Evolutionary conservation across 1,284 basidiomycete genomes (phyloP).

Genomic region (Ustilago vetiveriae): DNA sequence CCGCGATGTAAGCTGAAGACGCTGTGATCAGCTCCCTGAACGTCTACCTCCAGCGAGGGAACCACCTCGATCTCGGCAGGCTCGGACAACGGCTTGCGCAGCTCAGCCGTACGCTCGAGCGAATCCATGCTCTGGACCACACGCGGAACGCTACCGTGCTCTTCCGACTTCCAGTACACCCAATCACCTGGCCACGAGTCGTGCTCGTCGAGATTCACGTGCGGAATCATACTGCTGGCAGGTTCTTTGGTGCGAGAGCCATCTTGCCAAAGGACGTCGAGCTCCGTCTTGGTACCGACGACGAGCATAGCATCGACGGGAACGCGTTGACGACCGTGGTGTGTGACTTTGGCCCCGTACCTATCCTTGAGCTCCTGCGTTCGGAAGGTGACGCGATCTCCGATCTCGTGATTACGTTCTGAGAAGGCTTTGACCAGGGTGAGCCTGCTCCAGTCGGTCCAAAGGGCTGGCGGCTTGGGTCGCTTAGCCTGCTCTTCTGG

Average conservation of each 20-base stretch:
- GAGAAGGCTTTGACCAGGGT: slow-evolving; percentile 44
- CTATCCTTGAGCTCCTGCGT: slow-evolving; percentile 29
- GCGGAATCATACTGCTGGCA: slow-evolving; percentile 79
- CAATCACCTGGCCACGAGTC: slow-evolving; percentile 78
- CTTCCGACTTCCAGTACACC: slow-evolving; percentile 84
- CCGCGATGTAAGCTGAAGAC: slow-evolving; percentile 80
- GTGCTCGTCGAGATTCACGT: slow-evolving; percentile 71
- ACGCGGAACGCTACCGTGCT: slow-evolving; percentile 72
- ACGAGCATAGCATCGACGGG: slow-evolving; percentile 68
- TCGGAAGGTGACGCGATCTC: slow-evolving; percentile 66
- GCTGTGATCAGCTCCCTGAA: slow-evolving; percentile 72
- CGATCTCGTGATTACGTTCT: slow-evolving; percentile 58
- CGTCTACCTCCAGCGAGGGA: slow-evolving; percentile 86
- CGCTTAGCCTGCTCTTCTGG: slow-evolving; percentile 41
- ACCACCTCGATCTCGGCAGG: slow-evolving; percentile 73
- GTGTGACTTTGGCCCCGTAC: slow-evolving; percentile 38
- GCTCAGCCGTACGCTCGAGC: slow-evolving; percentile 59
- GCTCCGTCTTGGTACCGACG: slow-evolving; percentile 75
- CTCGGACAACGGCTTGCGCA: slow-evolving; percentile 53
- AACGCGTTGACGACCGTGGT: slow-evolving; percentile 33
- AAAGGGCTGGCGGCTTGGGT: slow-evolving; percentile 43
- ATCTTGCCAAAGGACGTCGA: slow-evolving; percentile 89
- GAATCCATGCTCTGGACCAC: slow-evolving; percentile 74
- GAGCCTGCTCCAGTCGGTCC: slow-evolving; percentile 40
- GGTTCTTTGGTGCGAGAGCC: slow-evolving; percentile 74